A percentile compares a stretch with the other conserved stretches of the same genome.
Evolutionary conservation across 495 filamentous ascomycete species (phyloP).

Genomic region (Parathielavia appendiculata): DNA sequence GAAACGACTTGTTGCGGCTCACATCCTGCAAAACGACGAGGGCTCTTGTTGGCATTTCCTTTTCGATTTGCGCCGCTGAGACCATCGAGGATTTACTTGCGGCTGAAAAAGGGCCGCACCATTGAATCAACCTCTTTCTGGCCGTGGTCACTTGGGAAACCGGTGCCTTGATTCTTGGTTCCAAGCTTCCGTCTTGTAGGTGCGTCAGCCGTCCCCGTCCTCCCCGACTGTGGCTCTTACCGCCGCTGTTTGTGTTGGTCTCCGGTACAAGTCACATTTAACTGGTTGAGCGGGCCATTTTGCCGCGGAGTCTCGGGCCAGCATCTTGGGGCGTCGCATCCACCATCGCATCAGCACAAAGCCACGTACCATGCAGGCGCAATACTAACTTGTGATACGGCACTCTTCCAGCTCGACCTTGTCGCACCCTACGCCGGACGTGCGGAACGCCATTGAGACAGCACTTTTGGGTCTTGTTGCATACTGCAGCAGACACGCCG

Average conservation of each 20-base stretch:
- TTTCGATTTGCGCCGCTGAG: not conserved
- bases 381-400: constrained; percentile 4
- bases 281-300: not conserved
- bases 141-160: constrained; percentile 11
- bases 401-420: not conserved
- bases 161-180: constrained; percentile 8
- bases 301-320: not conserved
- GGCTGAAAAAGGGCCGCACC: not conserved
- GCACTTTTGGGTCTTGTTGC: not conserved
- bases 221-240: not conserved
- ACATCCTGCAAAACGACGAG: not conserved
- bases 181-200: constrained; percentile 11
- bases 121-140: not conserved
- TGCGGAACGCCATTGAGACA: not conserved
- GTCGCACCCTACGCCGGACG: not conserved
- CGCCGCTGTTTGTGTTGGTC: not conserved
- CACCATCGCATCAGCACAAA: not conserved
- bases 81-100: not conserved
- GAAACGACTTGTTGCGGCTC: constrained; percentile 18
- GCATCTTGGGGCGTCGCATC: not conserved
- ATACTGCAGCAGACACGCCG: not conserved
- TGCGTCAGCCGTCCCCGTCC: constrained; percentile 16
- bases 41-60: not conserved
- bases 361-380: not conserved
- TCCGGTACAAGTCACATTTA: not conserved